A percentile compares a stretch with the other conserved stretches of the same genome.
Evolutionary conservation across 1,139 yeast species (phyloP).

Genomic region (Candida sanyaensis): DNA sequence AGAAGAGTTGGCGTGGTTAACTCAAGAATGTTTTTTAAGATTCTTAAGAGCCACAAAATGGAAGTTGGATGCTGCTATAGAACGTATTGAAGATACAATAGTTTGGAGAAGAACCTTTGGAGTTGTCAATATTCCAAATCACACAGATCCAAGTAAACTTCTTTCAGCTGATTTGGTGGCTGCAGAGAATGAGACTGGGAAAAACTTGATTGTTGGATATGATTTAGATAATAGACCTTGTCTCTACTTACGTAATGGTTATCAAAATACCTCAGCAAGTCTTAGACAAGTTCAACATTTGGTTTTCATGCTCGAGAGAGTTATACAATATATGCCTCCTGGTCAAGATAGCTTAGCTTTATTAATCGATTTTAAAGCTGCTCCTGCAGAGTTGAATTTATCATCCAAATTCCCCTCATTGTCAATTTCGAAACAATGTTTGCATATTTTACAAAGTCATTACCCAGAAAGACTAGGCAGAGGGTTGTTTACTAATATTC

Average conservation of each 20-base stretch:
- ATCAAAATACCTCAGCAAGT: constrained; percentile 88
- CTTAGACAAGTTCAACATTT: constrained; percentile 89
- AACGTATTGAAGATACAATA: constrained; percentile 71
- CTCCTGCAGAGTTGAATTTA: constrained; percentile 41
- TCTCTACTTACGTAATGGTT: constrained; percentile 83
- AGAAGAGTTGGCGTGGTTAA: constrained; percentile 85
- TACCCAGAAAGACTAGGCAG: constrained; percentile 95
- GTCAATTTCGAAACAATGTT: constrained; percentile 67
- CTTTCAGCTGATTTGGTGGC: constrained; percentile 65
- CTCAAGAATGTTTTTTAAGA: constrained; percentile 84
- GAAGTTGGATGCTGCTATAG: constrained; percentile 69
- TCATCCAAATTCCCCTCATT: constrained; percentile 46
- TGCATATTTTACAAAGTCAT: constrained; percentile 88
- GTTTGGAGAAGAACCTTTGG: constrained; percentile 96
- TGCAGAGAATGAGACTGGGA: constrained; percentile 82
- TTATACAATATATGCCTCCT: constrained; percentile 90
- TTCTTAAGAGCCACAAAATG: constrained; percentile 92
- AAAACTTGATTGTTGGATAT: constrained; percentile 83
- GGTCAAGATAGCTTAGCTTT: constrained; percentile 93
- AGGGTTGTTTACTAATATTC: constrained; percentile 88
- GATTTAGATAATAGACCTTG: constrained; percentile 91
- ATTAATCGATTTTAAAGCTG: constrained; percentile 82
- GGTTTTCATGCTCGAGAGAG: constrained; percentile 88
- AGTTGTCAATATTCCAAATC: constrained; percentile 56
- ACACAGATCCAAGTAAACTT: constrained; percentile 39